Evolutionary conservation across 306 rosid genomes (phyloP), one percentile per base, ranked within the genome.

Genomic region (Fragaria ananassa): DNA sequence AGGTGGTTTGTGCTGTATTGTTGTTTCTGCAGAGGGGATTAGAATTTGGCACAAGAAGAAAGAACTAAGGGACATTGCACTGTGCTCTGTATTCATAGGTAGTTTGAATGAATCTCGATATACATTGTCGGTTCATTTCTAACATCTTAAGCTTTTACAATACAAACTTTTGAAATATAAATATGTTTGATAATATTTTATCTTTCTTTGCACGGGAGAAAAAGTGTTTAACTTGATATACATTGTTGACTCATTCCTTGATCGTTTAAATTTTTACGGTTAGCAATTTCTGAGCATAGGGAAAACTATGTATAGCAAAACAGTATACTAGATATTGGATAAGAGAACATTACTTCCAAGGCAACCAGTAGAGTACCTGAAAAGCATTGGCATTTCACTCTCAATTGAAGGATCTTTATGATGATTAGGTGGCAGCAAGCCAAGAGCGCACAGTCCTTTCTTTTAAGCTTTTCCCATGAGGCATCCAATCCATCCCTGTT

Each of bases 401-500:
- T 42, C 69, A 58, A 74, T 60, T 58, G 57, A 65, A 17, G 46
- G 69, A 42, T 31, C 12, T 17, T 73, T 57, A 25, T 41, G 77
- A 73, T 73, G 68, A 74, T 58, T 74, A 44, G 56, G 57, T 42
- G 27, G 42, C 44, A 42, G 56, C 69, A 74, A 60, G 31, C 78
- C 46, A 74, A 13, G 31, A 45, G 63, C 14, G 44, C 23, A 74
- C 6, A 54, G 42, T 41, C 44, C 27, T 27, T 41, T 60, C 70
- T 74, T 74, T 60, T 45, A 44, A 60, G 25, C 69, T 9, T 37
- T 56, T 60, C 5, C 68, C n/a, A 39, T 60, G 49, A 60, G 49
- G 44, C 44, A 74, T 74, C 70, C 70, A 74, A 74, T 74, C 57
- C 69, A 74, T 29, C 77, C 70, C 69, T 61, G n/a, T 45, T 42